These are phyloP conservation scores for Populus trichocarpa DNA, from an alignment of 441 rosid species.

Conservation along the genomic window DNA sequence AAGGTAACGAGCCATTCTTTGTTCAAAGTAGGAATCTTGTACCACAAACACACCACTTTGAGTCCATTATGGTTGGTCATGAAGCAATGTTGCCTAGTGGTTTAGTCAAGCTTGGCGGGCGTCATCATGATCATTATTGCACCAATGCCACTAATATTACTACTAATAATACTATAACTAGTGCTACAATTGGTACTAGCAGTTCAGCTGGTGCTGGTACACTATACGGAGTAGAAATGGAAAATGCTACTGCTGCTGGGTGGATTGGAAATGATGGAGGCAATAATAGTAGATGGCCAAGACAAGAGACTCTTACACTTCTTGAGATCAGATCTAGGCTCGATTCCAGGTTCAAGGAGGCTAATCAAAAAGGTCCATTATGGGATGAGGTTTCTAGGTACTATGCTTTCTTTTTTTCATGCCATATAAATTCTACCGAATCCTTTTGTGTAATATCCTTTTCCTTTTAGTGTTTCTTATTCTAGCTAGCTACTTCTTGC, in stretches of 20 bases:
- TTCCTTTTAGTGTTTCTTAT: background rate
- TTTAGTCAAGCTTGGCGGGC: conserved; percentile 17
- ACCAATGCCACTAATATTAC: conserved; percentile 2
- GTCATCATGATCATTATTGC: conserved; percentile 18
- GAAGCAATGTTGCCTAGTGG: conserved; percentile 25
- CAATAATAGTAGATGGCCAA: conserved; percentile 81
- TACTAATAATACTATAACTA: background rate
- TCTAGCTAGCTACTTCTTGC: background rate
- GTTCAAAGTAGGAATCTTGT: conserved; percentile 21
- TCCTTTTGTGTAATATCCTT: background rate
- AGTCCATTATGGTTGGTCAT: conserved; percentile 19
- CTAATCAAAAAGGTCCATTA: conserved; percentile 89
- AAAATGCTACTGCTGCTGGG: conserved; percentile 9
- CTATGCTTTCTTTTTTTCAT: too few relatives aligned
- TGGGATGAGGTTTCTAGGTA: conserved; percentile 98
- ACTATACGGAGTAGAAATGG: conserved; percentile 29
- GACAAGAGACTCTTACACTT: conserved; percentile 94
- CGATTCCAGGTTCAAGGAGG: conserved; percentile 87
- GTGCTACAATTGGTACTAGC: conserved; percentile 9
- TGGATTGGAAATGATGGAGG: conserved; percentile 50
- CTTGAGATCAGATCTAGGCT: conserved; percentile 97
- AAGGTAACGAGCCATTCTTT: conserved; percentile 27
- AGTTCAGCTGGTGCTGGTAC: background rate
- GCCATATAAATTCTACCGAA: background rate
- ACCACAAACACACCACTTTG: conserved; percentile 19